Percentiles rank a stretch among this genome's conserved stretches.
Evolutionary conservation across 352 stramenopile genomes (phyloP).

Genomic region (Plasmopara viticola): DNA sequence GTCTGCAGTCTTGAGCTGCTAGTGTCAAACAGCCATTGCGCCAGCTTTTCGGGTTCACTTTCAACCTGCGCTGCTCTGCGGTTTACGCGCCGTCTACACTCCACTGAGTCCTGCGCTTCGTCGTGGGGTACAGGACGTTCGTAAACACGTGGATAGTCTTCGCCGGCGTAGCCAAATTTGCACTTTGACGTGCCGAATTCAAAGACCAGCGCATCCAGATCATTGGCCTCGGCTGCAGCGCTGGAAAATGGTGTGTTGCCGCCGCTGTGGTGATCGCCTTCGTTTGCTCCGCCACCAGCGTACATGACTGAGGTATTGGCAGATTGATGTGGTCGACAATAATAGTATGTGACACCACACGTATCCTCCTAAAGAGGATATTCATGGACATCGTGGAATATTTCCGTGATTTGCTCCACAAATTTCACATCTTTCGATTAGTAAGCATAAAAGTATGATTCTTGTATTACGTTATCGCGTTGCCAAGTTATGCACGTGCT

Average conservation of each 20-base stretch:
- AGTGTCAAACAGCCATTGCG: constrained; percentile 69
- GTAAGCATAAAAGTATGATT: too few relatives aligned
- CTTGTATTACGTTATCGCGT: too few relatives aligned
- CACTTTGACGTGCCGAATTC: constrained; percentile 68
- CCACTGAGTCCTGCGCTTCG: constrained; percentile 16
- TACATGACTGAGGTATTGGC: constrained; percentile 17
- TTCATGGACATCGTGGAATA: too few relatives aligned
- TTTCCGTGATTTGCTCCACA: too few relatives aligned
- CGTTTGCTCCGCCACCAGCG: constrained; percentile 27
- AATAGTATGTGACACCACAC: too few relatives aligned
- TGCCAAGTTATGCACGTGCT: too few relatives aligned
- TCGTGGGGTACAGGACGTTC: constrained; percentile 30
- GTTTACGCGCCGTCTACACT: constrained; percentile 7
- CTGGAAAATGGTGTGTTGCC: constrained; percentile 33
- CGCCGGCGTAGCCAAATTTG: constrained; percentile 83
- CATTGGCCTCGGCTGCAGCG: constrained; percentile 52
- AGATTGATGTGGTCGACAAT: background rate
- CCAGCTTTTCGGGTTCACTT: constrained; percentile 45
- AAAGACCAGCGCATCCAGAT: constrained; percentile 73
- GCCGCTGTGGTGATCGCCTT: constrained; percentile 23
- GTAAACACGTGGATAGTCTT: constrained; percentile 80
- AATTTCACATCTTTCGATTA: too few relatives aligned
- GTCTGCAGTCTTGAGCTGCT: constrained; percentile 39
- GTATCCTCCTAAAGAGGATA: too few relatives aligned
- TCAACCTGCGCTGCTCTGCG: constrained; percentile 41